phyloP scores from a whole-genome alignment of 176 grass and related monocot species.

The Juncus inflexus region DNA sequence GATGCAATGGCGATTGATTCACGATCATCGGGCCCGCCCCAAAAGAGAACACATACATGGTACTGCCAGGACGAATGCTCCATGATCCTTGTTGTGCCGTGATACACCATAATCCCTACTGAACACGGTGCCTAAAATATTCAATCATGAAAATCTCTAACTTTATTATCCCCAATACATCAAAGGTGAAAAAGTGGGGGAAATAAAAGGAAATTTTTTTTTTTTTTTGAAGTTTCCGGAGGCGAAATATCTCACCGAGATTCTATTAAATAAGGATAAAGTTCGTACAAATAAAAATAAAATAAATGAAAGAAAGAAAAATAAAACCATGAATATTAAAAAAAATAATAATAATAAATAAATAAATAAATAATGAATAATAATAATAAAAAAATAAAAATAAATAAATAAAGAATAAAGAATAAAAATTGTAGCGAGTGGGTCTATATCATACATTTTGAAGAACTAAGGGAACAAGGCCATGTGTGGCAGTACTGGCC shows the following conservation, averaged over 20 bases:
- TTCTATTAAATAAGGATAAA: too few relatives aligned
- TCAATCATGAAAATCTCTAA: not conserved
- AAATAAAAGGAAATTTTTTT: not conserved
- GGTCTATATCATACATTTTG: slow-evolving; percentile 8
- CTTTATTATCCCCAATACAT: not conserved
- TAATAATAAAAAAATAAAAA: too few relatives aligned
- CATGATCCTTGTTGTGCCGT: not conserved
- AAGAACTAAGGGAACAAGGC: slow-evolving; percentile 25
- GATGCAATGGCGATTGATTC: slow-evolving; percentile 23
- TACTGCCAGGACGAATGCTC: slow-evolving; percentile 9
- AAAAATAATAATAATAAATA: too few relatives aligned
- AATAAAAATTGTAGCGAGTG: too few relatives aligned
- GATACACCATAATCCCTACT: slow-evolving; percentile 31
- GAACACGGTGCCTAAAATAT: slow-evolving; percentile 25
- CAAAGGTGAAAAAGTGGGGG: not conserved
- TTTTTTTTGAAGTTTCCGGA: too few relatives aligned
- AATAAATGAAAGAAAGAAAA: too few relatives aligned
- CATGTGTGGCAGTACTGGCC: slow-evolving; percentile 2
- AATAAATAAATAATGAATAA: too few relatives aligned
- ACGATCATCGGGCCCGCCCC: slow-evolving; percentile 30
- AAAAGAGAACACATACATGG: slow-evolving; percentile 24
- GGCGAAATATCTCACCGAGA: too few relatives aligned
- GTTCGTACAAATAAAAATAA: too few relatives aligned
- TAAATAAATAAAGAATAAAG: too few relatives aligned
- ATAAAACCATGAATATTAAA: too few relatives aligned